Conservation (phyloP, 768 basidiomycete genomes). For the Tephrocybe sp. region DNA sequence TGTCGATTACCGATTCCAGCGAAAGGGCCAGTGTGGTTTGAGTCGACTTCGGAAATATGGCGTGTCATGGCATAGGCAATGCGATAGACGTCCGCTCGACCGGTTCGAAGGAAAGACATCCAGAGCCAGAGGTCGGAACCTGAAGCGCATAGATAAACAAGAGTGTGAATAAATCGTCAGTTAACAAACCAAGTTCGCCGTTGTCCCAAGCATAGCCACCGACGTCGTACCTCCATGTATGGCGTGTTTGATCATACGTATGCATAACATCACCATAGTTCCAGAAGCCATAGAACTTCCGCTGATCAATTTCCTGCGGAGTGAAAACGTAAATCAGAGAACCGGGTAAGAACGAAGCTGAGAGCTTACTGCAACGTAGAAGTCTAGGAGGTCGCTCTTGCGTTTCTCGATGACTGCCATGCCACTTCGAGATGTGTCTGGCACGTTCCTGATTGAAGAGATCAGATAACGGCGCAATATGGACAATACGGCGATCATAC, state of each 20-base stretch:
- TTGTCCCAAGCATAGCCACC: constrained; percentile 40
- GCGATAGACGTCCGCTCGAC: constrained; percentile 33
- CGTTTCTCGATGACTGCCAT: constrained; percentile 32
- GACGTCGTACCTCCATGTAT: constrained; percentile 39
- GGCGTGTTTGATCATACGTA: constrained; percentile 38
- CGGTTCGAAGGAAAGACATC: constrained; percentile 40
- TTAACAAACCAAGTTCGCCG: constrained; percentile 30
- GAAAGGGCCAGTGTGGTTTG: constrained; percentile 36
- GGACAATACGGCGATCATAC: constrained; percentile 11
- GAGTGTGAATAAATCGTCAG: background rate
- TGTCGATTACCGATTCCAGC: constrained; percentile 36
- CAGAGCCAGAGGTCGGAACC: constrained; percentile 38
- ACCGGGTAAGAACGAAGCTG: background rate
- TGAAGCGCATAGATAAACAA: constrained; percentile 1
- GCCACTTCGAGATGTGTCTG: constrained; percentile 30
- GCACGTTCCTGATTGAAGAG: constrained; percentile 26
- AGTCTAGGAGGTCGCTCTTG: constrained; percentile 35
- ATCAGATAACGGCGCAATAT: background rate
- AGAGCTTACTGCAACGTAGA: constrained; percentile 30
- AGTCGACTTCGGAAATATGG: constrained; percentile 37
- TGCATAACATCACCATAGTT: constrained; percentile 40
- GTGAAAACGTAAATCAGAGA: background rate
- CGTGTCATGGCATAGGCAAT: constrained; percentile 37
- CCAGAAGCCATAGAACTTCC: constrained; percentile 40
- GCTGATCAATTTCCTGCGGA: constrained; percentile 30